Base-by-base conservation (phyloP, 2,329 filamentous ascomycete genomes). In the Gaeumannomyces sp. region DNA sequence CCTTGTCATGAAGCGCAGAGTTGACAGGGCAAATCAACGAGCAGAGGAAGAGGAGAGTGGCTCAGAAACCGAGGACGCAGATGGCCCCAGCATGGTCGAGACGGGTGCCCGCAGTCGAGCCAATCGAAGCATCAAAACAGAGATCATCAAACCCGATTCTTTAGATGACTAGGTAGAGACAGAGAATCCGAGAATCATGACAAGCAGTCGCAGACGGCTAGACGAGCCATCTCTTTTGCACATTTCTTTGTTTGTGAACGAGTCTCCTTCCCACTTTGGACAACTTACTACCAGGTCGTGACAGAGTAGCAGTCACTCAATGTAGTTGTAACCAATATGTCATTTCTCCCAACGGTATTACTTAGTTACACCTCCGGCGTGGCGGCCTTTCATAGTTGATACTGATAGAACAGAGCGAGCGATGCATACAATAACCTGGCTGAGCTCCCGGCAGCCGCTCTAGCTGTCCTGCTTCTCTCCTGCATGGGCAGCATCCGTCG, bases 1-100 rank as follows among this genome's bases (percentile, higher is more conserved):
- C 69, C 77, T 80, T 59, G 74, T 84, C 19, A 78, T 89, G 66
- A 73, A 83, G 29, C 83, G 86, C 56, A 82, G 82, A 69, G 85
- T 90, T 64, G 79, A 83, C 73, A 83, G 87, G 8, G 77, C 81
- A 10, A 77, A 79, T 65, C 77, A 80, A 61, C 50, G 61, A 22
- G 61, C 28, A 59, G 61, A n/a, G 19, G 38, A 62, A 62, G 61
- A 62, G 14, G 61, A 31, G 22, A 53, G 45, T 10, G 45, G 22
- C n/a, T 53, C 45, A 11, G 59, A 64, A 25, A 45, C 28, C 50
- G 27, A 22, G 27, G 45, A 50, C 61, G 63, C 63, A 57, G 53
- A 60, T 35, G 56, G 61, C 35, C 63, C 64, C 14, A 63, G 61
- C 53, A 58, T 63, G 53, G 10, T 63, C 11, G 50, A 63, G 33